phyloP scores from a whole-genome alignment of 306 rosid genomes.

The Malus sylvestris region DNA sequence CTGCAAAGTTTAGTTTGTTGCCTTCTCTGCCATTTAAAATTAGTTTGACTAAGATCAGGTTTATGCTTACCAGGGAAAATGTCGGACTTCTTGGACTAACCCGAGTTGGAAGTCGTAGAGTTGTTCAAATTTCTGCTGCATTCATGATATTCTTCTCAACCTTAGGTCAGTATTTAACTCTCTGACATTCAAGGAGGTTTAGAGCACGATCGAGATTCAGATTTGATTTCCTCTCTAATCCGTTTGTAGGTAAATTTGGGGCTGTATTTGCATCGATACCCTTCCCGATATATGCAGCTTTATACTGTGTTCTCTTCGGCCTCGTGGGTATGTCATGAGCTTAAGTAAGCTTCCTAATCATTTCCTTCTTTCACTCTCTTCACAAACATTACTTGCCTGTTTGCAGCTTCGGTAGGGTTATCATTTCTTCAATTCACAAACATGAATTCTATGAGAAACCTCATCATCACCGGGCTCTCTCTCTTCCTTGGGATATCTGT shows the following conservation, averaged over 20 bases:
- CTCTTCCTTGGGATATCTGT: constrained; percentile 86
- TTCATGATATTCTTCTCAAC: constrained; percentile 95
- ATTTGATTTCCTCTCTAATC: constrained; percentile 1
- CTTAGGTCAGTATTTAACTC: constrained; percentile 44
- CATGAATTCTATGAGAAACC: constrained; percentile 96
- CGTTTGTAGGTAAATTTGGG: constrained; percentile 76
- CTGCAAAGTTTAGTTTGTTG: constrained; percentile 1
- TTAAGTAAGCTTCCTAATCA: neutral
- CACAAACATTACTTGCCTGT: constrained; percentile 13
- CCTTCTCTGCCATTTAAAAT: neutral
- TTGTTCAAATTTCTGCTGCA: constrained; percentile 90
- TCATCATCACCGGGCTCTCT: constrained; percentile 76
- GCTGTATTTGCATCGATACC: constrained; percentile 99
- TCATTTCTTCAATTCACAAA: constrained; percentile 96
- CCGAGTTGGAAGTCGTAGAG: constrained; percentile 95
- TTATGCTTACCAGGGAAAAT: constrained; percentile 62
- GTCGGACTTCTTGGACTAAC: constrained; percentile 96
- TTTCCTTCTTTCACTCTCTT: neutral
- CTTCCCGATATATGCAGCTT: constrained; percentile 74
- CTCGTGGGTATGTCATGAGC: constrained; percentile 63
- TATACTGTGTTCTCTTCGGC: constrained; percentile 83
- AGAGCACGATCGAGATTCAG: too few relatives aligned
- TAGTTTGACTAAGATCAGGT: constrained; percentile 16
- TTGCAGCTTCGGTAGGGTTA: constrained; percentile 81
- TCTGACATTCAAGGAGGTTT: neutral